Evolutionary conservation across 371 early-diverging fungal genomes (phyloP).

Genomic region (Mortierella sp.): DNA sequence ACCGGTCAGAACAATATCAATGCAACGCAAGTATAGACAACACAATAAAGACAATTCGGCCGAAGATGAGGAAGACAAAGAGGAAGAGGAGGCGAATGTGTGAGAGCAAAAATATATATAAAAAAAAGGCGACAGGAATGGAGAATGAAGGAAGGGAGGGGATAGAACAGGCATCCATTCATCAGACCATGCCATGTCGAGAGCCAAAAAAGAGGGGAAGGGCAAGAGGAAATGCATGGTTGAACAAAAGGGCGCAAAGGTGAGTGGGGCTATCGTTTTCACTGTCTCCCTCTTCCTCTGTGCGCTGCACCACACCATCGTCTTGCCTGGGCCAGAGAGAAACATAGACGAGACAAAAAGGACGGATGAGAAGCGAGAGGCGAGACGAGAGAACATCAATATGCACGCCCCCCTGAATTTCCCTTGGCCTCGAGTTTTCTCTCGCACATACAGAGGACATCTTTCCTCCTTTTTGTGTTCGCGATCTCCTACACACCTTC

Average conservation of each 20-base stretch:
- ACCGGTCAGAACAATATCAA: not conserved
- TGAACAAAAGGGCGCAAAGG: not conserved
- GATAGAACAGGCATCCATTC: not conserved
- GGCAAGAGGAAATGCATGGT: not conserved
- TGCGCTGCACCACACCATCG: not conserved
- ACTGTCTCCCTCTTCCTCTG: not conserved
- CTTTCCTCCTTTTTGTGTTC: not conserved
- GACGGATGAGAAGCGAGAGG: not conserved
- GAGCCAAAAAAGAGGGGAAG: not conserved
- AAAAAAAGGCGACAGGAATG: not conserved
- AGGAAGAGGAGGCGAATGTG: not conserved
- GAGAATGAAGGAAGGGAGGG: not conserved
- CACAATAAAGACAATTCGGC: not conserved
- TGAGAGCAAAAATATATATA: slow-evolving; percentile 1
- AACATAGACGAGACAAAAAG: not conserved
- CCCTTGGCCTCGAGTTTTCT: not conserved
- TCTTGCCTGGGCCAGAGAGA: not conserved
- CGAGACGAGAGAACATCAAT: not conserved
- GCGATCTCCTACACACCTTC: not conserved
- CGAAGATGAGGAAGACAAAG: not conserved
- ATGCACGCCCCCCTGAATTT: slow-evolving; percentile 6
- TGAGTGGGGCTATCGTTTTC: not conserved
- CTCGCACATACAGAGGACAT: not conserved
- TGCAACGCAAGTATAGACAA: not conserved
- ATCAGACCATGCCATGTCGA: not conserved